Percentiles rank a stretch among this genome's conserved stretches.
Evolutionary conservation across 1,284 basidiomycete genomes (phyloP).

Genomic region (Irpex lacteus): DNA sequence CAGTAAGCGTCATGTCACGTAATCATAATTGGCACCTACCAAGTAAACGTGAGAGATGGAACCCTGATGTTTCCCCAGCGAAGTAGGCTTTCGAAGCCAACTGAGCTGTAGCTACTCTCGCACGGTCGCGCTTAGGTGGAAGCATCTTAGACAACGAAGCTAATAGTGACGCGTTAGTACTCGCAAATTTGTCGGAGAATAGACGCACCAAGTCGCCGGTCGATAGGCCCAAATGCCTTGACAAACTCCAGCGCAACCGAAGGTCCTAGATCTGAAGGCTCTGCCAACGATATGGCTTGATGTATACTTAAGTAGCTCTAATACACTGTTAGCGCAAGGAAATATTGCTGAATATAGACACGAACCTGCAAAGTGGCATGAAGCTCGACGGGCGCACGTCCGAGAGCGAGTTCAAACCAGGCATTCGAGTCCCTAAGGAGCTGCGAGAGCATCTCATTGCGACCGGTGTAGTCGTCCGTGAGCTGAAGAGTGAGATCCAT

Average conservation of each 20-base stretch:
- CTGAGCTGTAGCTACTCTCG: constrained; percentile 77
- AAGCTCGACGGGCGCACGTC: constrained; percentile 88
- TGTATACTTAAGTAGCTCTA: constrained; percentile 83
- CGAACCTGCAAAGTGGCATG: constrained; percentile 87
- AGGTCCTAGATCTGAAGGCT: constrained; percentile 85
- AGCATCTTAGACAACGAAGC: constrained; percentile 61
- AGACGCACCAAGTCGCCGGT: constrained; percentile 71
- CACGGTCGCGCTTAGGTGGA: constrained; percentile 67
- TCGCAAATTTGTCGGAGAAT: neutral
- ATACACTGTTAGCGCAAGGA: constrained; percentile 8
- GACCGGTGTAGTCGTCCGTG: constrained; percentile 83
- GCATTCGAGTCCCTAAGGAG: constrained; percentile 71
- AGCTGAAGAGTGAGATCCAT: constrained; percentile 77
- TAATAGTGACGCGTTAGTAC: constrained; percentile 23
- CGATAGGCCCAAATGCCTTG: constrained; percentile 74
- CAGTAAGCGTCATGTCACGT: constrained; percentile 7
- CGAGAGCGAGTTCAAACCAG: constrained; percentile 87
- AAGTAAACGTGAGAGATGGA: constrained; percentile 55
- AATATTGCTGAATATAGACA: constrained; percentile 4
- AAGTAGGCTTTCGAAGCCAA: constrained; percentile 86
- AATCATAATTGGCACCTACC: constrained; percentile 34
- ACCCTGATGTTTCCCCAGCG: constrained; percentile 82
- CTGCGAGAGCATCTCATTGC: constrained; percentile 81
- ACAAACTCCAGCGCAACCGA: constrained; percentile 85
- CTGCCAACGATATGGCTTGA: constrained; percentile 62